Percentiles rank a stretch among this genome's conserved stretches.
These are phyloP conservation scores for Calcarisporium arbuscula DNA, from an alignment of 2,329 filamentous ascomycete genomes.

Conservation along the genomic window DNA sequence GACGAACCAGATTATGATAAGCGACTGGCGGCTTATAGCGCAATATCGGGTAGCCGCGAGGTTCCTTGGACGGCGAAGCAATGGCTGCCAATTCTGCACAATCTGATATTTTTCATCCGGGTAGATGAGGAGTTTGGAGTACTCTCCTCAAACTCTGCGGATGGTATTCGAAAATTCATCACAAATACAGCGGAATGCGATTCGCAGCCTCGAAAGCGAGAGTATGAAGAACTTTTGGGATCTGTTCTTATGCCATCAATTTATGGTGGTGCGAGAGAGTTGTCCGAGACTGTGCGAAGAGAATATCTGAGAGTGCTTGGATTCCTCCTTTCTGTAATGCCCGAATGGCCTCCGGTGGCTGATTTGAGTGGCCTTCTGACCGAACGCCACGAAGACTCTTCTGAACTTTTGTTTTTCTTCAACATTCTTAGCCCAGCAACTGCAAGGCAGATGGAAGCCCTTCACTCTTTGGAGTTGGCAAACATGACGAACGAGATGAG, in stretches of 20 bases:
- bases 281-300: conserved; percentile 75
- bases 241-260: conserved; percentile 67
- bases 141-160: conserved; percentile 70
- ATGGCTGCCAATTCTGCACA: conserved; percentile 85
- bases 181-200: conserved; percentile 47
- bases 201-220: conserved; percentile 25
- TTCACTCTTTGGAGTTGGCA: conserved; percentile 68
- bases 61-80: conserved; percentile 58
- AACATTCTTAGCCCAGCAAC: conserved; percentile 89
- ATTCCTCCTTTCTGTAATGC: conserved; percentile 65
- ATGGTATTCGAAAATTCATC: conserved; percentile 72
- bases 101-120: conserved; percentile 80
- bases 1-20: conserved; percentile 86
- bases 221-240: conserved; percentile 54
- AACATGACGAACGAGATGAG: conserved; percentile 59
- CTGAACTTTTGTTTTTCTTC: conserved; percentile 73
- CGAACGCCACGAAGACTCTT: conserved; percentile 55
- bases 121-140: conserved; percentile 86
- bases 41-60: conserved; percentile 60
- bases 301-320: conserved; percentile 79
- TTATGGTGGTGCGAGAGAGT: conserved; percentile 67
- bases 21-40: conserved; percentile 68
- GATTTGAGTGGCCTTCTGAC: conserved; percentile 68
- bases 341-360: conserved; percentile 61
- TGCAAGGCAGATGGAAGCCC: conserved; percentile 74